Conservation (phyloP, 1,284 basidiomycete genomes). For the Trichosporon ovoides region DNA sequence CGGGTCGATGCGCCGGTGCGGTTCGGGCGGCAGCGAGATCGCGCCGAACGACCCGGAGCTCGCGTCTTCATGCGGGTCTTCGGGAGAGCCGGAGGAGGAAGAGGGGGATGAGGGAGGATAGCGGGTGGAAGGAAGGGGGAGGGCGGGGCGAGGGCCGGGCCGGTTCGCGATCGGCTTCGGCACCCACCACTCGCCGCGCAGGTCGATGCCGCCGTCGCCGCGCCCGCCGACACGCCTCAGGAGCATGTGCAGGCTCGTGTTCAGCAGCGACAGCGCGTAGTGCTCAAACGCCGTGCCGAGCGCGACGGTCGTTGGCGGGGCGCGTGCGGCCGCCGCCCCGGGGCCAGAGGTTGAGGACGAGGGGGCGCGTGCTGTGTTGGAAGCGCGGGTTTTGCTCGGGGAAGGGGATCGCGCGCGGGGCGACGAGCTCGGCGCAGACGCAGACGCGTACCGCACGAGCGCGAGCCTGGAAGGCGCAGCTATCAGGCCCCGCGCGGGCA, state of each 20-base stretch:
- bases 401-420: too few relatives aligned
- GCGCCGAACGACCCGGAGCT: too few relatives aligned
- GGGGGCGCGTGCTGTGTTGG: too few relatives aligned
- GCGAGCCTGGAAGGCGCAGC: too few relatives aligned
- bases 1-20: not conserved
- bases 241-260: slow-evolving; percentile 67
- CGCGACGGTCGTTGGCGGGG: slow-evolving; percentile 51
- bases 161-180: slow-evolving; percentile 47
- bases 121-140: not conserved
- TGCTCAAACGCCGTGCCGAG: slow-evolving; percentile 71
- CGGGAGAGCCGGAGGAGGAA: not conserved
- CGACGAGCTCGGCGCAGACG: too few relatives aligned
- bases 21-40: not conserved
- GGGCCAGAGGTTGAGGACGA: too few relatives aligned
- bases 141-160: not conserved
- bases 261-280: slow-evolving; percentile 60
- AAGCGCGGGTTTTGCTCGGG: too few relatives aligned
- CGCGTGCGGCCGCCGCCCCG: too few relatives aligned
- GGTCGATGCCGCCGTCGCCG: slow-evolving; percentile 77
- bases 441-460: too few relatives aligned
- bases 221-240: slow-evolving; percentile 67
- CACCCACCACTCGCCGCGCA: slow-evolving; percentile 90
- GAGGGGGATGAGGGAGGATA: too few relatives aligned
- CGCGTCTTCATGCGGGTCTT: not conserved
- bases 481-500: too few relatives aligned